phyloP scores from a whole-genome alignment of 2,329 filamentous ascomycete species.

The Gaeumannomyces sp. region DNA sequence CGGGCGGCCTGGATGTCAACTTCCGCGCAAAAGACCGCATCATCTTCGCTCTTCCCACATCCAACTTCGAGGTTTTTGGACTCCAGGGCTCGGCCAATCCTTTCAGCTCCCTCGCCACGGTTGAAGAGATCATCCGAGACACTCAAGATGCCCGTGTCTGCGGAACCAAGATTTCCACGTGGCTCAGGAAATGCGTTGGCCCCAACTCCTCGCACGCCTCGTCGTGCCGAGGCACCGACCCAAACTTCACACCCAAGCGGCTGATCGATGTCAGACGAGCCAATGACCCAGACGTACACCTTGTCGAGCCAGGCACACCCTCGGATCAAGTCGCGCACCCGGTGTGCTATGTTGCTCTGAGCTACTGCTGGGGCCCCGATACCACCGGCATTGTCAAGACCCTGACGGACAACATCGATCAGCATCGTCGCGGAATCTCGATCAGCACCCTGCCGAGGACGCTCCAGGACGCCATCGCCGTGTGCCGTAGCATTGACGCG shows the following conservation, averaged over 20 bases:
- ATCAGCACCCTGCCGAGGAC: constrained; percentile 15
- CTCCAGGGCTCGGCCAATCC: neutral
- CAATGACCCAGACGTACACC: neutral
- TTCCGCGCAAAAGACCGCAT: neutral
- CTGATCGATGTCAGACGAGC: neutral
- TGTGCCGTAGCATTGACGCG: constrained; percentile 19
- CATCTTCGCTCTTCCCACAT: neutral
- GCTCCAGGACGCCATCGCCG: constrained; percentile 21
- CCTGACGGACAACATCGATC: constrained; percentile 10
- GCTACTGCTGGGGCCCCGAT: constrained; percentile 22
- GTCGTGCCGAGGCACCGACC: neutral
- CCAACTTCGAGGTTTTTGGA: neutral
- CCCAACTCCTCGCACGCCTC: neutral
- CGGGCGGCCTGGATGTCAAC: neutral
- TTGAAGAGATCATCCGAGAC: neutral
- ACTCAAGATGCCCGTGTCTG: neutral
- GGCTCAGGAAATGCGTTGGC: neutral
- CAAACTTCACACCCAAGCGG: neutral
- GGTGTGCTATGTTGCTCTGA: constrained; percentile 18
- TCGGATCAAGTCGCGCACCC: neutral
- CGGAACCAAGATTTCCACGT: neutral
- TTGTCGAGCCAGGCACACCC: neutral
- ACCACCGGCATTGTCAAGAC: constrained; percentile 13
- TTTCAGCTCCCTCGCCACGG: neutral
- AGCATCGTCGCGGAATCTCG: constrained; percentile 10